These are phyloP conservation scores for Kernera saxatilis DNA, from an alignment of 345 rosid species.

Conservation along the genomic window DNA sequence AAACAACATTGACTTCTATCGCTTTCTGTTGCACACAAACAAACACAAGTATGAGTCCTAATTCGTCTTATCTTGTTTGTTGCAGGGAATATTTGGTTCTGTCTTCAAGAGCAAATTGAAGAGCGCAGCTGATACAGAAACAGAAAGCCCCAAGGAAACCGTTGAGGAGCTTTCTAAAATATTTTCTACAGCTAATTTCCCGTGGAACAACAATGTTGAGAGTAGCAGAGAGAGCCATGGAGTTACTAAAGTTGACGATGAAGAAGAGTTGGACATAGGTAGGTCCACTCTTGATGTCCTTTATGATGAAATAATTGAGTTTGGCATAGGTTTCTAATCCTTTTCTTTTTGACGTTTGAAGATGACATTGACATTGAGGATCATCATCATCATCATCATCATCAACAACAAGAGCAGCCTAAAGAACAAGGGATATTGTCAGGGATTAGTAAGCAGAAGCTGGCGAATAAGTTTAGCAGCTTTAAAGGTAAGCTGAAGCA, in stretches of 20 bases:
- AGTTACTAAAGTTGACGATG: conserved; percentile 34
- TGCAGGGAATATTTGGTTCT: conserved; percentile 82
- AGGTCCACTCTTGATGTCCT: conserved; percentile 4
- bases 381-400: background rate
- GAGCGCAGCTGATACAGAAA: conserved; percentile 45
- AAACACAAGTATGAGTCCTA: background rate
- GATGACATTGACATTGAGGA: conserved; percentile 82
- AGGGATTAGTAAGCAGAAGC: conserved; percentile 61
- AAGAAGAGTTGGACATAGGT: conserved; percentile 63
- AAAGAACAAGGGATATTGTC: conserved; percentile 63
- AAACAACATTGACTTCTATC: background rate
- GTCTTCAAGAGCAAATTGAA: conserved; percentile 62
- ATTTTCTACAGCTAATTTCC: conserved; percentile 62
- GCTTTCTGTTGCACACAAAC: background rate
- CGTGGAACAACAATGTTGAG: conserved; percentile 27
- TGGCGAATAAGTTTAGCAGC: conserved; percentile 60
- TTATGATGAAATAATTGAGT: background rate
- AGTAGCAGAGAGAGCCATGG: conserved; percentile 4
- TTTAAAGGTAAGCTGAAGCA: conserved; percentile 69
- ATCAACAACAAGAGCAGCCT: conserved; percentile 41
- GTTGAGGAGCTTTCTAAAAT: conserved; percentile 51
- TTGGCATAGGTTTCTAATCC: background rate
- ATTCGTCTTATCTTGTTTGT: background rate
- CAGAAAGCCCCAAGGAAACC: conserved; percentile 61
- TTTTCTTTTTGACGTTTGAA: conserved; percentile 21